Conservation (phyloP, 768 basidiomycete species). For the Suillus subaureus region DNA sequence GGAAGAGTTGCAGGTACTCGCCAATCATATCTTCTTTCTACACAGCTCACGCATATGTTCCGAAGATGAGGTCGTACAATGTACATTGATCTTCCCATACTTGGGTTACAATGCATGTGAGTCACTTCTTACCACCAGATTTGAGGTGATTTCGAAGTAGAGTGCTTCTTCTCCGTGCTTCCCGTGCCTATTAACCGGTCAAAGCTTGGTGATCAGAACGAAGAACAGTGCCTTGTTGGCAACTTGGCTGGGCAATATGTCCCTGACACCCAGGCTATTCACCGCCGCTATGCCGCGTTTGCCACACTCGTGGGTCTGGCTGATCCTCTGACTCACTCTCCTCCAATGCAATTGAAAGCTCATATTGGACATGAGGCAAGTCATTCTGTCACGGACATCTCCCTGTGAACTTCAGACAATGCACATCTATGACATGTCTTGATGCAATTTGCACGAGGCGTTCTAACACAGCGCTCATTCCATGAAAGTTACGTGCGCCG, state of each 20-base stretch:
- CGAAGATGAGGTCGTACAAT: slow-evolving; percentile 5
- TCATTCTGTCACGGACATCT: slow-evolving; percentile 20
- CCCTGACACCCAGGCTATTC: slow-evolving; percentile 5
- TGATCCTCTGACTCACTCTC: not conserved
- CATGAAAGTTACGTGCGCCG: slow-evolving; percentile 33
- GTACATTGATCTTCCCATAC: slow-evolving; percentile 35
- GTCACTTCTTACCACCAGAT: slow-evolving; percentile 15
- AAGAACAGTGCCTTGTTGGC: slow-evolving; percentile 1
- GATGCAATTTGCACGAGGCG: slow-evolving; percentile 30
- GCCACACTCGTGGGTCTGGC: slow-evolving; percentile 25
- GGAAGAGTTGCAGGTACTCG: slow-evolving; percentile 1
- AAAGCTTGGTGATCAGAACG: slow-evolving; percentile 18
- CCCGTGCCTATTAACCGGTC: slow-evolving; percentile 13
- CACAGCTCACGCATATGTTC: slow-evolving; percentile 5
- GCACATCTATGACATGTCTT: slow-evolving; percentile 25
- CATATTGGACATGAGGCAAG: slow-evolving; percentile 20
- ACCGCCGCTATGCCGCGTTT: slow-evolving; percentile 9
- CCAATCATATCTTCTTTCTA: not conserved
- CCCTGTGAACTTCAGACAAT: slow-evolving; percentile 26
- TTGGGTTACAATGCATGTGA: slow-evolving; percentile 33
- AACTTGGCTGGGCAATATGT: not conserved
- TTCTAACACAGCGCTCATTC: slow-evolving; percentile 15
- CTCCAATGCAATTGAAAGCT: too few relatives aligned
- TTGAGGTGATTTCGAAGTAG: slow-evolving; percentile 13
- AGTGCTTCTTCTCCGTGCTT: slow-evolving; percentile 21